Percentiles rank a stretch among this genome's conserved stretches.
phyloP scores from a whole-genome alignment of 352 stramenopile genomes.

The Globisporangium spinosum region DNA sequence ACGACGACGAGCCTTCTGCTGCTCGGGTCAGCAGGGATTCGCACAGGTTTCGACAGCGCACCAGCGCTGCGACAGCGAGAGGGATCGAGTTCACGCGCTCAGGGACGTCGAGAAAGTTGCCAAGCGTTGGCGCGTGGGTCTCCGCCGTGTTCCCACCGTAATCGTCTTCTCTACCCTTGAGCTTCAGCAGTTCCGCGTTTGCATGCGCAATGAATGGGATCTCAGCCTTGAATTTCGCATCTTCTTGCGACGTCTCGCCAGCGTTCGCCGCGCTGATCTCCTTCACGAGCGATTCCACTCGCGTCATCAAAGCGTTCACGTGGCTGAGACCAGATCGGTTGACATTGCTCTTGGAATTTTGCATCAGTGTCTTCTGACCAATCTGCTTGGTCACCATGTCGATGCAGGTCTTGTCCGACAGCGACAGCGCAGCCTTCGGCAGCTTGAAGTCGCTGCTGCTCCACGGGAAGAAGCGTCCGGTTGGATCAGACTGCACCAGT shows the following conservation, averaged over 20 bases:
- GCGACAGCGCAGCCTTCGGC: conserved; percentile 40
- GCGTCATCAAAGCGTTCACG: conserved; percentile 52
- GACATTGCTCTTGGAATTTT: conserved; percentile 45
- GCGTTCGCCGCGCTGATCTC: conserved; percentile 23
- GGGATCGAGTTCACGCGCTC: conserved; percentile 72
- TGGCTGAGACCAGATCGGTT: conserved; percentile 31
- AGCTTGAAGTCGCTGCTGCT: conserved; percentile 45
- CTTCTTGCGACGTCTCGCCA: conserved; percentile 15
- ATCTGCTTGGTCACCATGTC: conserved; percentile 71
- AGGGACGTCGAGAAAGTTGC: conserved; percentile 84
- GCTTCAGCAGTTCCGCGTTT: conserved; percentile 59
- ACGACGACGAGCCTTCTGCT: conserved; percentile 87
- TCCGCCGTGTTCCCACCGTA: conserved; percentile 80
- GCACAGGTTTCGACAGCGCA: conserved; percentile 73
- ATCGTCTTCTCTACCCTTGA: conserved; percentile 54
- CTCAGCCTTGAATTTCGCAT: conserved; percentile 31
- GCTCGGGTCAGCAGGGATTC: conserved; percentile 76
- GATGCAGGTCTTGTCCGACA: conserved; percentile 64
- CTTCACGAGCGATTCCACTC: conserved; percentile 45
- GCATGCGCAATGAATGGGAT: conserved; percentile 46
- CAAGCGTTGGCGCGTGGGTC: conserved; percentile 54
- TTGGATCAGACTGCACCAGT: conserved; percentile 59
- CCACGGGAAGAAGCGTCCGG: conserved; percentile 66
- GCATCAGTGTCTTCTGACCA: conserved; percentile 63
- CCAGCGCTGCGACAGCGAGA: conserved; percentile 74